Percentiles rank a stretch among this genome's conserved stretches.
These are phyloP conservation scores for Alternaria arborescens DNA, from an alignment of 2,329 filamentous ascomycete species.

Conservation along the genomic window DNA sequence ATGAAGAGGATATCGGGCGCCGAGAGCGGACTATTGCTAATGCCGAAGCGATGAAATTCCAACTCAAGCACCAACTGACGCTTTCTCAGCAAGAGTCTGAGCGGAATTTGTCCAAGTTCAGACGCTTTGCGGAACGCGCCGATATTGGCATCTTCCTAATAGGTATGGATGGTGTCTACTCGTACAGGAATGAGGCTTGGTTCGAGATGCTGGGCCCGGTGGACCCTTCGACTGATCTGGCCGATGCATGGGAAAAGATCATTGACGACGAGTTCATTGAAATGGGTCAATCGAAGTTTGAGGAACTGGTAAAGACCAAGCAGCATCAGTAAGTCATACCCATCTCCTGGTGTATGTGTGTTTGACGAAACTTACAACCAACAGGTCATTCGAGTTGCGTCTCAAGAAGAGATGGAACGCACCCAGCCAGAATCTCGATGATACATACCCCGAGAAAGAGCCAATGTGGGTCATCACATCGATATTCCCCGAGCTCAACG, in stretches of 20 bases:
- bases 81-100: conserved; percentile 45
- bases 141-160: conserved; percentile 55
- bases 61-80: conserved; percentile 42
- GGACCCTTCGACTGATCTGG: conserved; percentile 23
- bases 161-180: conserved; percentile 45
- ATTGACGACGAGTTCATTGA: conserved; percentile 26
- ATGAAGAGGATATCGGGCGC: conserved; percentile 50
- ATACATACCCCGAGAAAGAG: conserved; percentile 21
- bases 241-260: conserved; percentile 27
- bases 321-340: conserved; percentile 24
- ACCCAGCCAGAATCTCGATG: conserved; percentile 17
- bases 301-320: conserved; percentile 23
- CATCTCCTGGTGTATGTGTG: not conserved
- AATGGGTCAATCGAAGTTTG: conserved; percentile 26
- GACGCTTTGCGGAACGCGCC: conserved; percentile 50
- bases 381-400: conserved; percentile 47
- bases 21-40: conserved; percentile 48
- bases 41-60: conserved; percentile 46
- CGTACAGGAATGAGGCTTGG: conserved; percentile 54
- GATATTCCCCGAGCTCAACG: conserved; percentile 38
- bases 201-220: conserved; percentile 41
- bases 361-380: not conserved
- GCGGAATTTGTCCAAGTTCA: conserved; percentile 45
- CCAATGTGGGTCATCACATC: conserved; percentile 44
- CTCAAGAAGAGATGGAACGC: conserved; percentile 49